Evolutionary conservation across 2,329 filamentous ascomycete genomes (phyloP).

Genomic region (Aspergillus calidoustus): DNA sequence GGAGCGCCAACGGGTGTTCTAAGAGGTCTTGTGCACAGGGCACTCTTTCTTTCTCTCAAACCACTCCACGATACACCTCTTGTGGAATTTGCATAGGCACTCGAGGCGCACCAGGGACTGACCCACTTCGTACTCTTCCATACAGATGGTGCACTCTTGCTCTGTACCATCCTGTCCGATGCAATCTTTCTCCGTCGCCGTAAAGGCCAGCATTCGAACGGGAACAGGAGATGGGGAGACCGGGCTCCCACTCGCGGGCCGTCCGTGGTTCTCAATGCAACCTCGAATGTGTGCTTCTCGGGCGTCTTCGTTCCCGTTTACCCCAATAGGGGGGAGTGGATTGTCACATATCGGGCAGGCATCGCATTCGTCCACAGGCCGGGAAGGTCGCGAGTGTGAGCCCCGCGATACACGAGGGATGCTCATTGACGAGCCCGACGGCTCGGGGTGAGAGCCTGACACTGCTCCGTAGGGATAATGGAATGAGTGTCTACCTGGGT

Average conservation of each 20-base stretch:
- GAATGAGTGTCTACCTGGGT: conserved; percentile 17
- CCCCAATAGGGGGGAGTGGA: conserved; percentile 43
- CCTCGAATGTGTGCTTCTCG: conserved; percentile 52
- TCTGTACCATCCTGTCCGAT: conserved; percentile 55
- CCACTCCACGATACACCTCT: conserved; percentile 64
- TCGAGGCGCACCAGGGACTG: conserved; percentile 64
- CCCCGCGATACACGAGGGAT: conserved; percentile 7
- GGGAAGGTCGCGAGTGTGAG: conserved; percentile 20
- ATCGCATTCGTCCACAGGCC: conserved; percentile 47
- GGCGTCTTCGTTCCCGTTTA: conserved; percentile 43
- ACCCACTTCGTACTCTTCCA: conserved; percentile 66
- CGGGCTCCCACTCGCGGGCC: conserved; percentile 25
- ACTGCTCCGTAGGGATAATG: conserved; percentile 10
- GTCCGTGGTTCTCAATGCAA: conserved; percentile 48
- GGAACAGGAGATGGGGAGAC: conserved; percentile 29
- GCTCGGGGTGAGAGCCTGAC: conserved; percentile 12
- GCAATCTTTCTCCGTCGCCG: conserved; percentile 68
- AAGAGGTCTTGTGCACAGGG: conserved; percentile 61
- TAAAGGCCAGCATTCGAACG: conserved; percentile 53
- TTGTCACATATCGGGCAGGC: conserved; percentile 53
- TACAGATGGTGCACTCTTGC: conserved; percentile 67
- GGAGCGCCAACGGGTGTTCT: conserved; percentile 3
- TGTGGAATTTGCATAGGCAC: conserved; percentile 68
- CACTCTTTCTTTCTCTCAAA: conserved; percentile 63
- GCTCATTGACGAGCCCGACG: conserved; percentile 8